Evolutionary conservation across 805 yeast species (phyloP).

Genomic region (Nakazawaea pomicola): DNA sequence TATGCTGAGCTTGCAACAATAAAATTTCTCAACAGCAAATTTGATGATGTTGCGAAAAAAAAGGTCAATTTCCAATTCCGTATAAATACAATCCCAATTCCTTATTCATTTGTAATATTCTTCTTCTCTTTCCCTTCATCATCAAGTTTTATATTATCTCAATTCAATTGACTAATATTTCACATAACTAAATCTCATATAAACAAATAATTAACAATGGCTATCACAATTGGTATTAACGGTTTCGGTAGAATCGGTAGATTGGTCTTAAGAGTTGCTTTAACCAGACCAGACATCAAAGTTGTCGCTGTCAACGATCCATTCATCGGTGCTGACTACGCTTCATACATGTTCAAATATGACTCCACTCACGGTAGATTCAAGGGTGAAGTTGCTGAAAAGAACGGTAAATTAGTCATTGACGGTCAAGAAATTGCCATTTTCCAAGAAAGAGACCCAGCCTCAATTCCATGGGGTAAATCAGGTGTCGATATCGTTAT

Average conservation of each 20-base stretch:
- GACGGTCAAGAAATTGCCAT: constrained; percentile 64
- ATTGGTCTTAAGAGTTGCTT: constrained; percentile 79
- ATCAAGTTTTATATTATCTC: neutral
- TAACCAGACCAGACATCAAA: constrained; percentile 66
- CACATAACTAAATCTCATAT: neutral
- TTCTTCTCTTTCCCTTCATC: too few relatives aligned
- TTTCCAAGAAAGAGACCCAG: constrained; percentile 82
- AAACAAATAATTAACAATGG: constrained; percentile 30
- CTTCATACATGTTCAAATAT: constrained; percentile 93
- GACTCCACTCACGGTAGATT: constrained; percentile 89
- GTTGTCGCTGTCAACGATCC: constrained; percentile 91
- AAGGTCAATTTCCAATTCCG: neutral
- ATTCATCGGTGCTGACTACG: constrained; percentile 83
- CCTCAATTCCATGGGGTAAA: constrained; percentile 83
- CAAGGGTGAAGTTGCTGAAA: constrained; percentile 64
- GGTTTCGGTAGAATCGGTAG: constrained; percentile 96
- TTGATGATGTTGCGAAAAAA: neutral
- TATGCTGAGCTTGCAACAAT: too few relatives aligned
- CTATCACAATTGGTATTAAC: constrained; percentile 80
- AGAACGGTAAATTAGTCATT: constrained; percentile 57
- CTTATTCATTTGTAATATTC: too few relatives aligned
- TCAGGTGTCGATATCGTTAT: constrained; percentile 80
- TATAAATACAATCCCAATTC: neutral
- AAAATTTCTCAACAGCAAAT: neutral
- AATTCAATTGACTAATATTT: neutral